Conservation (phyloP, 176 grass and related monocot genomes). For the Oryza meridionalis region DNA sequence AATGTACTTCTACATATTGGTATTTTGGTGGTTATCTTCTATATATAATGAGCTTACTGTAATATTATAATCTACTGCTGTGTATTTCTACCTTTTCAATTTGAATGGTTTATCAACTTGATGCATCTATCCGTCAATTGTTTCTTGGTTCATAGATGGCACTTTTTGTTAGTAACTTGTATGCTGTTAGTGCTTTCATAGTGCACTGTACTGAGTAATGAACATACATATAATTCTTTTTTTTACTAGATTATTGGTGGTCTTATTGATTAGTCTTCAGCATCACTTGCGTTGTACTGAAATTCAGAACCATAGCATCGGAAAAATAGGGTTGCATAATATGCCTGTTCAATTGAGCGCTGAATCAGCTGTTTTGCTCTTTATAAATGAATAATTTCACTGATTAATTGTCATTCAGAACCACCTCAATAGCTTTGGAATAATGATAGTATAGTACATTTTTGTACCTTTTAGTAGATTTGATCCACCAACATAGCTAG, state of each 20-base stretch:
- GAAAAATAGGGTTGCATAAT: background rate
- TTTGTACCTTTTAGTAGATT: background rate
- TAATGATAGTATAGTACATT: background rate
- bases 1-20: slow-evolving; percentile 43
- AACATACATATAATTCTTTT: background rate
- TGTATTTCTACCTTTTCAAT: background rate
- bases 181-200: background rate
- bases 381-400: background rate
- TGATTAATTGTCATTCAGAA: background rate
- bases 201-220: background rate
- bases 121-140: background rate
- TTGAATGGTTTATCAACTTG: background rate
- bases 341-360: background rate
- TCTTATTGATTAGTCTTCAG: background rate
- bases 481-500: background rate
- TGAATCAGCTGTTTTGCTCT: background rate
- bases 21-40: slow-evolving; percentile 44
- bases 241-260: background rate
- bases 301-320: background rate
- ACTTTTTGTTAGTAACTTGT: background rate
- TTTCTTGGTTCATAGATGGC: background rate
- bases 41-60: slow-evolving; percentile 66
- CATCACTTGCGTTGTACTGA: background rate
- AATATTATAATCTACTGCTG: background rate
- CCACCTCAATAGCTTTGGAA: background rate